Percentiles rank a stretch among this genome's conserved stretches.
These are phyloP conservation scores for Strobilomyces dryophilus DNA, from an alignment of 768 basidiomycete species.

Conservation along the genomic window DNA sequence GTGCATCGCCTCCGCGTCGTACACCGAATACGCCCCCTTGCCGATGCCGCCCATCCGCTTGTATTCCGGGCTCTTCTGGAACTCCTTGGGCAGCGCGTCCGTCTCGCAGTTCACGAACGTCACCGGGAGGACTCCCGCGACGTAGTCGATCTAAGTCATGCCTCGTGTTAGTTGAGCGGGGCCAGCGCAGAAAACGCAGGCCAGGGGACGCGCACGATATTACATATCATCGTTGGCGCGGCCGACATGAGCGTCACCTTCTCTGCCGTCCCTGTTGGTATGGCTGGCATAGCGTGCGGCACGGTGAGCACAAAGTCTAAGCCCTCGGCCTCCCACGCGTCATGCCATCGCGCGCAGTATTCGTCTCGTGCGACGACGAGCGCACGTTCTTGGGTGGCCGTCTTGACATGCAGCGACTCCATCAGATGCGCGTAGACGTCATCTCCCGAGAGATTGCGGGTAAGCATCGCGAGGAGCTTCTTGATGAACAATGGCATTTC, in stretches of 20 bases:
- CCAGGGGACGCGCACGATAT: slow-evolving; percentile 33
- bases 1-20: slow-evolving; percentile 59
- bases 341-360: slow-evolving; percentile 31
- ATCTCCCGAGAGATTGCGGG: slow-evolving; percentile 27
- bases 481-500: slow-evolving; percentile 36
- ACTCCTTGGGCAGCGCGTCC: slow-evolving; percentile 37
- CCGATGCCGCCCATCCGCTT: slow-evolving; percentile 42
- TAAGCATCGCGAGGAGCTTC: slow-evolving; percentile 39
- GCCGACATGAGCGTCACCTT: slow-evolving; percentile 33
- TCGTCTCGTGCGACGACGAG: slow-evolving; percentile 26
- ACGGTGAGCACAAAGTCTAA: slow-evolving; percentile 39
- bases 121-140: slow-evolving; percentile 58
- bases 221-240: slow-evolving; percentile 38
- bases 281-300: slow-evolving; percentile 36
- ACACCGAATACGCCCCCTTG: slow-evolving; percentile 45
- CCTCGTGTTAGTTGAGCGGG: not conserved
- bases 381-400: slow-evolving; percentile 25
- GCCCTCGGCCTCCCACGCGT: slow-evolving; percentile 36
- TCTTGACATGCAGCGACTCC: slow-evolving; percentile 33
- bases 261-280: slow-evolving; percentile 34
- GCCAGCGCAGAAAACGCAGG: not conserved
- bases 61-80: slow-evolving; percentile 22
- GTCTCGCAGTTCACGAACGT: slow-evolving; percentile 43
- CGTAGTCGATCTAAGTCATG: slow-evolving; percentile 44
- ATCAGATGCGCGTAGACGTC: slow-evolving; percentile 28